Conservation (phyloP, 768 basidiomycete species). For the Multifurca ochricompacta region DNA sequence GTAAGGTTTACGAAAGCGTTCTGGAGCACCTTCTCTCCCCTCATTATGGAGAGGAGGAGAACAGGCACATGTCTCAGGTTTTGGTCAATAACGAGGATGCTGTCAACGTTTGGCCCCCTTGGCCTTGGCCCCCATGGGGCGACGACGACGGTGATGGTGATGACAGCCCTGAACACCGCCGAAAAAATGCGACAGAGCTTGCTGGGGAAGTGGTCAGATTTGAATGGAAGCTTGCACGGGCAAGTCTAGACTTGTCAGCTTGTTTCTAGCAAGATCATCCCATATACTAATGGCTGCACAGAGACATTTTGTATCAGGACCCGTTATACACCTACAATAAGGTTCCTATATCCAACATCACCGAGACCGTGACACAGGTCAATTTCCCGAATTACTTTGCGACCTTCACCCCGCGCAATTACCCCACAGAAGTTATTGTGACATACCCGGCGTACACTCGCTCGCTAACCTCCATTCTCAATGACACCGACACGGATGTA, state of each 20-base stretch:
- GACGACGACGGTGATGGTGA: conserved; percentile 45
- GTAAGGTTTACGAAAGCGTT: conserved; percentile 62
- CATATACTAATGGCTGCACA: conserved; percentile 24
- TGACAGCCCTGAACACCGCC: conserved; percentile 38
- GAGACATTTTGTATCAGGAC: conserved; percentile 66
- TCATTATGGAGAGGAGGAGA: conserved; percentile 45
- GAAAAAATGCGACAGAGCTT: conserved; percentile 49
- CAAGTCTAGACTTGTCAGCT: conserved; percentile 70
- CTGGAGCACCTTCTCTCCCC: conserved; percentile 58
- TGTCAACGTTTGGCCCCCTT: conserved; percentile 59
- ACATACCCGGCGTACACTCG: conserved; percentile 72
- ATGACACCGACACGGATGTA: conserved; percentile 56
- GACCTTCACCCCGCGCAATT: conserved; percentile 69
- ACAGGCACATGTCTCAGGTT: conserved; percentile 20
- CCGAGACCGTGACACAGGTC: conserved; percentile 62
- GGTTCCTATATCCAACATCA: conserved; percentile 58
- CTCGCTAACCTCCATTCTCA: conserved; percentile 61
- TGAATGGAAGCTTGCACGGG: conserved; percentile 69
- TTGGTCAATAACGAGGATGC: conserved; percentile 30
- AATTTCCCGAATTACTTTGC: conserved; percentile 83
- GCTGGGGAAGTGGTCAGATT: conserved; percentile 69
- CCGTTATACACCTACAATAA: conserved; percentile 90
- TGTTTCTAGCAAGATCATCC: not conserved
- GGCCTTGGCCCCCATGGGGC: conserved; percentile 85
- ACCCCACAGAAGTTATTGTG: conserved; percentile 70